phyloP scores from a whole-genome alignment of 148 eudicot species.

The Polygonum aviculare region DNA sequence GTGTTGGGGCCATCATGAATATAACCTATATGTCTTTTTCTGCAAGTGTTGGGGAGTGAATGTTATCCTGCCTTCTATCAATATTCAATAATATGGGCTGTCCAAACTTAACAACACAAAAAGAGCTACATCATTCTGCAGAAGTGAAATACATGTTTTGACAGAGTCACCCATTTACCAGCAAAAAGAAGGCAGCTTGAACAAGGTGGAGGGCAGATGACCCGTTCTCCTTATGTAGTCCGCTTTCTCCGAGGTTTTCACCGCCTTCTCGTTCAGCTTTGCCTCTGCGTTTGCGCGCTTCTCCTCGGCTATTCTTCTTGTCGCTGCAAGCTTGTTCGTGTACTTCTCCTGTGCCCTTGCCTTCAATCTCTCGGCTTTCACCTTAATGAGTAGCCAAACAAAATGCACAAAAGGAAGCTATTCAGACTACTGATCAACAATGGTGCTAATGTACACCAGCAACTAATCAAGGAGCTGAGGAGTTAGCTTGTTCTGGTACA shows the following conservation, averaged over 20 bases:
- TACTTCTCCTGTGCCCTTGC: constrained; percentile 84
- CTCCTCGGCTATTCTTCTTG: constrained; percentile 85
- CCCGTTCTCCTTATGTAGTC: constrained; percentile 93
- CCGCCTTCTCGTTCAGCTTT: constrained; percentile 61
- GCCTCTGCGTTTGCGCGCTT: constrained; percentile 87
- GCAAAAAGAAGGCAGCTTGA: constrained; percentile 70
- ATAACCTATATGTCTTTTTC: too few relatives aligned
- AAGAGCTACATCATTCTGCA: constrained; percentile 1
- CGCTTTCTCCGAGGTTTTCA: constrained; percentile 76
- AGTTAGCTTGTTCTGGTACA: too few relatives aligned
- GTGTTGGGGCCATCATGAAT: too few relatives aligned
- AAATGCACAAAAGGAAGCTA: too few relatives aligned
- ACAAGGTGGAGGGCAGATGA: constrained; percentile 73
- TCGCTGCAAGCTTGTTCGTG: constrained; percentile 61
- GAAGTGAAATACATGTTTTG: background rate
- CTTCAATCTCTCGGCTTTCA: constrained; percentile 75
- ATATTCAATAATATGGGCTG: background rate
- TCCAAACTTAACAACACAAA: background rate
- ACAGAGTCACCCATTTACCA: constrained; percentile 37
- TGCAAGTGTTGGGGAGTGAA: too few relatives aligned
- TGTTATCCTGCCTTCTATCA: background rate
- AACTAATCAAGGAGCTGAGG: too few relatives aligned
- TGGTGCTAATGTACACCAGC: too few relatives aligned
- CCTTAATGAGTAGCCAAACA: constrained; percentile 24
- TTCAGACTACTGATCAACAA: too few relatives aligned